Evolutionary conservation across 495 filamentous ascomycete species (phyloP).

Genomic region (Clavariopsis aquatica): DNA sequence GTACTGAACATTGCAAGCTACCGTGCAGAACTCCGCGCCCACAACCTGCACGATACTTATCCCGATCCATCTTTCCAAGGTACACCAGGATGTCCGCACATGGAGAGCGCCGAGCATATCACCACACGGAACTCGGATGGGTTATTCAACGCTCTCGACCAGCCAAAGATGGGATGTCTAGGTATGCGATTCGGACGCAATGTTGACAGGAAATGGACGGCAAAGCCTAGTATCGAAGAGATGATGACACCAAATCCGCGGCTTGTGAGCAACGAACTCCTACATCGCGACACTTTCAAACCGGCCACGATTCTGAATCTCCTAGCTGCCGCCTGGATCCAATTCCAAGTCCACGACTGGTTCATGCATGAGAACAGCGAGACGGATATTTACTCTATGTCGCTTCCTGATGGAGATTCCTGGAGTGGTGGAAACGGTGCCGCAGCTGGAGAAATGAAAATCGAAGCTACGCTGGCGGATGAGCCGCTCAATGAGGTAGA

Average conservation of each 20-base stretch:
- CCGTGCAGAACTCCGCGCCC: slow-evolving; percentile 46
- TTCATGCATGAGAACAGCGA: slow-evolving; percentile 41
- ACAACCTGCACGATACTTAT: slow-evolving; percentile 50
- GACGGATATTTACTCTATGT: slow-evolving; percentile 38
- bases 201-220: slow-evolving; percentile 41
- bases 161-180: slow-evolving; percentile 49
- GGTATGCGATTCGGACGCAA: slow-evolving; percentile 51
- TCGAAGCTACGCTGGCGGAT: slow-evolving; percentile 42
- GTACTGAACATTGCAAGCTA: slow-evolving; percentile 46
- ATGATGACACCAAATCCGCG: slow-evolving; percentile 49
- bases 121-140: slow-evolving; percentile 48
- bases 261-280: slow-evolving; percentile 44
- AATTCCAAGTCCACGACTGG: slow-evolving; percentile 47
- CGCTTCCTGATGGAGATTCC: slow-evolving; percentile 39
- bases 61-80: slow-evolving; percentile 41
- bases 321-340: slow-evolving; percentile 52
- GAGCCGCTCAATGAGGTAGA: slow-evolving; percentile 41
- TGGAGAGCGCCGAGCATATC: slow-evolving; percentile 38
- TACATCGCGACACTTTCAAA: slow-evolving; percentile 46
- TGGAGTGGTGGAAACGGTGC: slow-evolving; percentile 35
- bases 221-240: slow-evolving; percentile 45
- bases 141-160: slow-evolving; percentile 46
- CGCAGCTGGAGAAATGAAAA: slow-evolving; percentile 37
- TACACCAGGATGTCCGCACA: slow-evolving; percentile 29
- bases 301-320: slow-evolving; percentile 50